Evolutionary conservation across 257 asterid species (phyloP).

Genomic region (Primulina huaijiensis): DNA sequence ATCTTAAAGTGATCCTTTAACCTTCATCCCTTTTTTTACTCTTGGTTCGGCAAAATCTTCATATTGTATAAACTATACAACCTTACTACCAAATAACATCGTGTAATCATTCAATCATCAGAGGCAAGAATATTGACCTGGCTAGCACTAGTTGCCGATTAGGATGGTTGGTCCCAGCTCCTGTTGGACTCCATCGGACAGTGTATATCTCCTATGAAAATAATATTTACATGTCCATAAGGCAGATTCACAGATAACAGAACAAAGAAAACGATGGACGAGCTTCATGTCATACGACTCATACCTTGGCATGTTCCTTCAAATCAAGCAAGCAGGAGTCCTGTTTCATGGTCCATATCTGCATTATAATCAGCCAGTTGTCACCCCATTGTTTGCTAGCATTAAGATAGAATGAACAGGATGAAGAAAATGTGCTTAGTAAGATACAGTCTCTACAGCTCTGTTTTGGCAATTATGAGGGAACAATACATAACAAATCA

Average conservation of each 20-base stretch:
- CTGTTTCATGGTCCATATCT: constrained; percentile 90
- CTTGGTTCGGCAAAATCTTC: neutral
- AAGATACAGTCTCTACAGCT: neutral
- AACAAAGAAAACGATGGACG: constrained; percentile 9
- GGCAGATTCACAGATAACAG: constrained; percentile 11
- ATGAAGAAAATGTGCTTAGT: constrained; percentile 4
- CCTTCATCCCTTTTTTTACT: neutral
- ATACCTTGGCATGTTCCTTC: constrained; percentile 74
- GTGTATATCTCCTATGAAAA: constrained; percentile 85
- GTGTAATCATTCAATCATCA: neutral
- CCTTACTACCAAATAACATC: neutral
- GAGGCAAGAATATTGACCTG: constrained; percentile 45
- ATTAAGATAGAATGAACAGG: constrained; percentile 7
- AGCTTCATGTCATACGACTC: constrained; percentile 11
- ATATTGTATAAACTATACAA: neutral
- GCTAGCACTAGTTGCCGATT: constrained; percentile 75
- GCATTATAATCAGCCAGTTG: constrained; percentile 37
- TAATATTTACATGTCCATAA: constrained; percentile 16
- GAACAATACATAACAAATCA: constrained; percentile 10
- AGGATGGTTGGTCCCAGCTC: constrained; percentile 85
- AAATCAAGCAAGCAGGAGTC: constrained; percentile 78
- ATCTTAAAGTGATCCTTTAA: neutral
- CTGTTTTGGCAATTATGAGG: constrained; percentile 5
- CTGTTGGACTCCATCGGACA: constrained; percentile 97
- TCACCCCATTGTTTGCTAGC: constrained; percentile 23